These are phyloP conservation scores for Bacidia gigantensis DNA, from an alignment of 495 filamentous ascomycete genomes.

Conservation along the genomic window DNA sequence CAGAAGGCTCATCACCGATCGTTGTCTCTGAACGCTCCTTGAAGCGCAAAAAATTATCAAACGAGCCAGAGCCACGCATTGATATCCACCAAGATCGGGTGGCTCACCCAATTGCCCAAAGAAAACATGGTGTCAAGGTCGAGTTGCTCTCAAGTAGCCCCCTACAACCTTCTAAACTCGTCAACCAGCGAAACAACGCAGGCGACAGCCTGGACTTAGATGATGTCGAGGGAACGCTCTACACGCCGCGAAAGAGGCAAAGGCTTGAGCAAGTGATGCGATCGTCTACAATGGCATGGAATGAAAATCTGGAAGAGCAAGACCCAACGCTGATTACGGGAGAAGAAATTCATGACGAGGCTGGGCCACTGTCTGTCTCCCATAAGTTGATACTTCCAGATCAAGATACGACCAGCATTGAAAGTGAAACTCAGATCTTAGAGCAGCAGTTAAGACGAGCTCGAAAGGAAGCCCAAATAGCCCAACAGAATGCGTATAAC, in stretches of 20 bases:
- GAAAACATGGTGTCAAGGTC: constrained; percentile 11
- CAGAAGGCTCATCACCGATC: constrained; percentile 14
- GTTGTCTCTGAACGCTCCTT: constrained; percentile 17
- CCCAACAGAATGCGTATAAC: neutral
- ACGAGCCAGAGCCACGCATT: neutral
- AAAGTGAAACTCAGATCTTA: neutral
- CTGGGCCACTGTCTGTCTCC: neutral
- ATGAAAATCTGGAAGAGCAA: neutral
- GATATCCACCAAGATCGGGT: constrained; percentile 1
- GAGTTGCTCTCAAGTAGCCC: constrained; percentile 16
- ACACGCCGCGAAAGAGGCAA: constrained; percentile 47
- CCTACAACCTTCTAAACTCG: neutral
- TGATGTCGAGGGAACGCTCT: constrained; percentile 44
- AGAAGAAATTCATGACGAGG: neutral
- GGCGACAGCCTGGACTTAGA: constrained; percentile 57
- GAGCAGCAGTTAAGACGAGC: neutral
- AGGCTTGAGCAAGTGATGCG: constrained; percentile 4
- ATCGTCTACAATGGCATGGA: neutral
- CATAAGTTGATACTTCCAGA: neutral
- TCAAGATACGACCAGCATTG: neutral
- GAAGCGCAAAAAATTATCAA: constrained; percentile 14
- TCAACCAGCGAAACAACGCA: neutral
- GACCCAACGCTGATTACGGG: neutral
- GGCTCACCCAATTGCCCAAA: neutral
- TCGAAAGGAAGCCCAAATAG: neutral